These are phyloP conservation scores for Wickerhamiella kurtzmanii DNA, from an alignment of 805 yeast genomes.

Conservation along the genomic window DNA sequence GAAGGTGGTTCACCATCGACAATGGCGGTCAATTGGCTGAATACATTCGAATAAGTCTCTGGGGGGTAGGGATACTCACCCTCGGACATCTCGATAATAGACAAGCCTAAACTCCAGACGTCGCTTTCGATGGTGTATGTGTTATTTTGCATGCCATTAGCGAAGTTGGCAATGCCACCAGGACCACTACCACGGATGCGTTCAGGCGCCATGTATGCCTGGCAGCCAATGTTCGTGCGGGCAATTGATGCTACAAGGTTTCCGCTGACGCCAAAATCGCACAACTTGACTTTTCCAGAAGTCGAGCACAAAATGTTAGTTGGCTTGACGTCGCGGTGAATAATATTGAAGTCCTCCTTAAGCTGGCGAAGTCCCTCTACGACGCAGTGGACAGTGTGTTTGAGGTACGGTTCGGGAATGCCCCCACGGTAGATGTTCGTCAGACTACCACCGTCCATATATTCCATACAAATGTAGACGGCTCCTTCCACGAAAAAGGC, in stretches of 20 bases:
- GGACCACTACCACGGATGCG: constrained; percentile 37
- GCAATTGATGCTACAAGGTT: constrained; percentile 91
- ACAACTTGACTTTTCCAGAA: constrained; percentile 73
- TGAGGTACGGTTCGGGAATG: constrained; percentile 65
- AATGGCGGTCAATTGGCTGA: constrained; percentile 86
- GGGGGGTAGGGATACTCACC: constrained; percentile 96
- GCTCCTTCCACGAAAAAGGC: constrained; percentile 97
- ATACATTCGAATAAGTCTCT: constrained; percentile 78
- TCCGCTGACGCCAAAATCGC: constrained; percentile 95
- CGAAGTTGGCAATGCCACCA: constrained; percentile 45
- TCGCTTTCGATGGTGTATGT: constrained; percentile 87
- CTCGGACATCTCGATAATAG: constrained; percentile 73
- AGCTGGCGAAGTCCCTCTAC: constrained; percentile 69
- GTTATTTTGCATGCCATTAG: neutral
- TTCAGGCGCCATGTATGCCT: constrained; percentile 97
- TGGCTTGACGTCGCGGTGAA: constrained; percentile 94
- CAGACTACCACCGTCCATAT: constrained; percentile 91
- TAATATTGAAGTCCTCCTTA: constrained; percentile 82
- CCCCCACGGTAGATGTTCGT: constrained; percentile 76
- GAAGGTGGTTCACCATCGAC: constrained; percentile 93
- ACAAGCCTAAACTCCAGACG: constrained; percentile 86
- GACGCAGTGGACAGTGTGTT: constrained; percentile 66
- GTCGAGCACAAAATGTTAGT: constrained; percentile 79
- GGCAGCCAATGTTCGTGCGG: constrained; percentile 92
- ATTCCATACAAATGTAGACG: constrained; percentile 95